A percentile compares a stretch with the other conserved stretches of the same genome.
phyloP scores from a whole-genome alignment of 2,329 filamentous ascomycete species.

The Phialophora expanda region DNA sequence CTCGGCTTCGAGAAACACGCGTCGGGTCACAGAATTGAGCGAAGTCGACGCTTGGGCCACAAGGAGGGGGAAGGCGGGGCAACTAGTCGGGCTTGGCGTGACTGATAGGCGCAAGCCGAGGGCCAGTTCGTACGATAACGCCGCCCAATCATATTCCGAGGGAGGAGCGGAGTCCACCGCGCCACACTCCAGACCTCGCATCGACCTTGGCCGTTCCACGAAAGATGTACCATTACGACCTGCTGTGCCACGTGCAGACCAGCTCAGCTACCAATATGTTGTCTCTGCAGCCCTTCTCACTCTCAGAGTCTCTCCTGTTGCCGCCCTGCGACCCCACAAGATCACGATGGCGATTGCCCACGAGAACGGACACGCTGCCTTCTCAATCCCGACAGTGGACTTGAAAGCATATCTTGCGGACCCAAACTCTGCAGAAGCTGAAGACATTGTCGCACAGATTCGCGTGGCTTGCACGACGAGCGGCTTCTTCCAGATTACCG shows the following conservation, averaged over 20 bases:
- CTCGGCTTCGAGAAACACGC: background rate
- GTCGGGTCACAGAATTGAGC: background rate
- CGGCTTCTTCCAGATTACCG: constrained; percentile 61
- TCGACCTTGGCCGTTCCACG: background rate
- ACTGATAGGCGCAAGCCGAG: background rate
- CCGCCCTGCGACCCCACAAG: background rate
- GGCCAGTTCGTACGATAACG: background rate
- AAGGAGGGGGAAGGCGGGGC: too few relatives aligned
- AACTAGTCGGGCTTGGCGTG: background rate
- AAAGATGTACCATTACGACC: background rate
- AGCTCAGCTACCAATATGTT: background rate
- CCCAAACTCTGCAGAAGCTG: constrained; percentile 32
- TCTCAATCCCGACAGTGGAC: constrained; percentile 35
- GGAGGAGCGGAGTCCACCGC: background rate
- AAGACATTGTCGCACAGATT: constrained; percentile 45
- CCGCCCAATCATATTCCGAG: background rate
- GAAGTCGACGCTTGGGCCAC: too few relatives aligned
- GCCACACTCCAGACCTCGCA: background rate
- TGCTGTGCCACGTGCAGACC: background rate
- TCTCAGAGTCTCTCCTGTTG: background rate
- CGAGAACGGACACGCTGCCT: background rate
- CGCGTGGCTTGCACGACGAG: constrained; percentile 53
- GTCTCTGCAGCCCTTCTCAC: background rate
- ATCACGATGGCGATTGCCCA: background rate
- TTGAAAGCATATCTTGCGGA: constrained; percentile 35